Evolutionary conservation across 164 flowering plant genomes (phyloP), one percentile per base, ranked within the genome.

Genomic region (Vitis vinifera): DNA sequence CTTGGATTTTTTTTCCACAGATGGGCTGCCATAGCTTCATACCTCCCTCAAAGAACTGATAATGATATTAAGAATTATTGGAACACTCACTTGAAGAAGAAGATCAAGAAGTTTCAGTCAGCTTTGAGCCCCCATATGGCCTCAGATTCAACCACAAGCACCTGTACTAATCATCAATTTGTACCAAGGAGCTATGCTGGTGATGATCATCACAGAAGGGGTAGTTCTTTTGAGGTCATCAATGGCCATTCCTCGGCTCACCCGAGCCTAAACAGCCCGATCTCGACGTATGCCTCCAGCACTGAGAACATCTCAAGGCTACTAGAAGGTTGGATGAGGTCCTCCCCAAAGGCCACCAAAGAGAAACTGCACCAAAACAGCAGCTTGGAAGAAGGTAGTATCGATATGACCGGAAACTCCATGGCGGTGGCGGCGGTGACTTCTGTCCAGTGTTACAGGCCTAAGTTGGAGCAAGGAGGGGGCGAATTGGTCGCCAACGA

Each of bases 401-500:
- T 30, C 64, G 14, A n/a, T 9, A 9, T 57, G 17, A 16, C 56
- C 8, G 16, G 56, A 53, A 53, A 37, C 44, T 37, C 56, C 13
- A 16, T 7, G 31, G 15, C 64, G 5, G 52, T 13, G 30, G 58
- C 55, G 15, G 58, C 27, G 19, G 31, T n/a, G 53, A 67, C 15
- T 55, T 14, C 49, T 16, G 9, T 55, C 3, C 61, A 55, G 17
- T 51, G 55, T 12, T 66, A 23, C 10, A 37, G 57, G 12, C 70
- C 71, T 13, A 59, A 68, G 17, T 3, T 10, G 48, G 71, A 59
- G 64, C 63, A 55, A 6, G 63, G 23, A 48, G 73, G 73, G 3
- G 67, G 80, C 14, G 82, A 80, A 17, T 63, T 82, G 31, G 67
- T 82, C 1, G 67, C 82, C 14, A 72, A 74, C 47, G 88, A 87